A percentile compares a stretch with the other conserved stretches of the same genome.
Evolutionary conservation across 805 yeast genomes (phyloP).

Genomic region (Candida maris): DNA sequence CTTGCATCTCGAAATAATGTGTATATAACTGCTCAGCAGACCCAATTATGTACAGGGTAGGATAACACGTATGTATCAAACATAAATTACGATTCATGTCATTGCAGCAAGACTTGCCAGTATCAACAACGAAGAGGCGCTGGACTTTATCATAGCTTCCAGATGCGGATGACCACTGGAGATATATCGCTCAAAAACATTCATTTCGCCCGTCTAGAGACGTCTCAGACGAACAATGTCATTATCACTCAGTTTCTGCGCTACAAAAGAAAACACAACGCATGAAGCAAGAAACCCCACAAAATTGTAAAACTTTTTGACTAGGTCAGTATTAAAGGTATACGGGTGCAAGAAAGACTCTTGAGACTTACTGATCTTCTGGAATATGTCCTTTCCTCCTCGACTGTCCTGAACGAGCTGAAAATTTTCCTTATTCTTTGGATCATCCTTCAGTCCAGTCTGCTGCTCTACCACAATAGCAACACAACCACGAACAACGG

Average conservation of each 20-base stretch:
- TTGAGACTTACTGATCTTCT: constrained; percentile 57
- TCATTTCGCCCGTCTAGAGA: too few species aligned
- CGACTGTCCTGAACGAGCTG: constrained; percentile 79
- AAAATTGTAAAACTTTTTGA: constrained; percentile 55
- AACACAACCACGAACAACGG: too few species aligned
- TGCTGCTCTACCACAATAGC: too few species aligned
- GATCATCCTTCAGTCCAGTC: too few species aligned
- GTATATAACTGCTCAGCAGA: constrained; percentile 2
- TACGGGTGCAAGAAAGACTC: too few species aligned
- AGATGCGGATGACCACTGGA: too few species aligned
- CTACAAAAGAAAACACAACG: constrained; percentile 74
- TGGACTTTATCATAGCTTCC: too few species aligned
- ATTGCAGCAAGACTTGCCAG: too few species aligned
- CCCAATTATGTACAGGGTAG: constrained; percentile 1
- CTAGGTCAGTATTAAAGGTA: background rate
- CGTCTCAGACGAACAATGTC: constrained; percentile 6
- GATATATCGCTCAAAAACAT: too few species aligned
- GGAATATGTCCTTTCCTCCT: constrained; percentile 75
- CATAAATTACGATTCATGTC: constrained; percentile 1
- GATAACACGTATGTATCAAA: constrained; percentile 3
- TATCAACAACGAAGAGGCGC: too few species aligned
- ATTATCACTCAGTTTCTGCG: constrained; percentile 44
- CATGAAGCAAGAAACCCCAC: constrained; percentile 80
- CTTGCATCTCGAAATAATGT: background rate
- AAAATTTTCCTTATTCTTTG: constrained; percentile 77